phyloP scores from a whole-genome alignment of 2,329 filamentous ascomycete genomes.

The Mycocentrospora acerina region DNA sequence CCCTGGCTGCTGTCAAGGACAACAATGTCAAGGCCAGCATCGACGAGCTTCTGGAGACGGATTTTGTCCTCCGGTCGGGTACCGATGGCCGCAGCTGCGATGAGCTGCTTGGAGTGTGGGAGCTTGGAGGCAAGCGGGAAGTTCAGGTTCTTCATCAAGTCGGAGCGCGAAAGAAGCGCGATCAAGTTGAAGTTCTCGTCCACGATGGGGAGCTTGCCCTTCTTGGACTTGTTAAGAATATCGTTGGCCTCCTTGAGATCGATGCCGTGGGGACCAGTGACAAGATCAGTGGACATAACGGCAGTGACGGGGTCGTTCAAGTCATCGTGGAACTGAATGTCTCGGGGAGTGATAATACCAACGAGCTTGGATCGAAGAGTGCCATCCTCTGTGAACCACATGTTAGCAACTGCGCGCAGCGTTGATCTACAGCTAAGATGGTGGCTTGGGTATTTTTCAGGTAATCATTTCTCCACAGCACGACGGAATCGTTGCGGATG shows the following conservation, averaged over 20 bases:
- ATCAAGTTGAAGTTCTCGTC: conserved; percentile 78
- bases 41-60: conserved; percentile 82
- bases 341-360: conserved; percentile 95
- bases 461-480: conserved; percentile 71
- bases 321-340: conserved; percentile 93
- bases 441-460: conserved; percentile 21
- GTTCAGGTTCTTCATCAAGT: conserved; percentile 97
- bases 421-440: no score
- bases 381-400: conserved; percentile 69
- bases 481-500: conserved; percentile 91
- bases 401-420: conserved; percentile 21
- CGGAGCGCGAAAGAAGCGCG: conserved; percentile 59
- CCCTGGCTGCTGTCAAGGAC: conserved; percentile 95
- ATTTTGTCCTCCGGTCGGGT: conserved; percentile 91
- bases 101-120: conserved; percentile 94
- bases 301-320: conserved; percentile 71
- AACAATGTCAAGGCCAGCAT: conserved; percentile 93
- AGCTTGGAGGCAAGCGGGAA: conserved; percentile 97
- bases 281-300: conserved; percentile 94
- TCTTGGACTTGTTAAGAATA: conserved; percentile 93
- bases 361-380: conserved; percentile 93
- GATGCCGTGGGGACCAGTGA: conserved; percentile 83
- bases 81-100: conserved; percentile 92
- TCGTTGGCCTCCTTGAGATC: conserved; percentile 86
- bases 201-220: conserved; percentile 94